Evolutionary conservation across 345 rosid genomes (phyloP).

Genomic region (Abelmoschus esculentus): DNA sequence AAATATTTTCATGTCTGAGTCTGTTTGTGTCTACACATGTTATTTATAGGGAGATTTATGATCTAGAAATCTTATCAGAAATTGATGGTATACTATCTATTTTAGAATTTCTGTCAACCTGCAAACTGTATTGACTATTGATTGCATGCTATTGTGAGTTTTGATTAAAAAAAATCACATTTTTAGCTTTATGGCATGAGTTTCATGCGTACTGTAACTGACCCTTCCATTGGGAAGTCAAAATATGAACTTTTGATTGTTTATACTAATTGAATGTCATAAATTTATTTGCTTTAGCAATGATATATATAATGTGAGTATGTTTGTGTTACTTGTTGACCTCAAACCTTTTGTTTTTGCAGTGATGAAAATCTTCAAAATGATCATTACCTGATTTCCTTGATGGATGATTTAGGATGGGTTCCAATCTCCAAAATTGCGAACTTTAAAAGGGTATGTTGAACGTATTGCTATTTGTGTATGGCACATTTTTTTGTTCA

Average conservation of each 20-base stretch:
- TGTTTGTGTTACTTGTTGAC: slow-evolving; percentile 10
- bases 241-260: neutral
- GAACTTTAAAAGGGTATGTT: slow-evolving; percentile 75
- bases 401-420: slow-evolving; percentile 95
- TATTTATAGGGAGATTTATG: neutral
- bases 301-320: neutral
- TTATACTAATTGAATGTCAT: neutral
- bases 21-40: neutral
- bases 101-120: neutral
- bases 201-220: neutral
- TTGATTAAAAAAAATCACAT: neutral
- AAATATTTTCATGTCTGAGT: neutral
- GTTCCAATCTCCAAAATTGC: slow-evolving; percentile 65
- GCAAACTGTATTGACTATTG: neutral
- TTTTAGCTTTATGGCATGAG: neutral
- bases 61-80: neutral
- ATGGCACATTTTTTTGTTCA: neutral
- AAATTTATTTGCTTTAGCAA: neutral
- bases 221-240: neutral
- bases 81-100: neutral
- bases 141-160: neutral
- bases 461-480: neutral
- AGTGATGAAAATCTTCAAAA: slow-evolving; percentile 78
- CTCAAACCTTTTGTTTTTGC: slow-evolving; percentile 22
- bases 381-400: slow-evolving; percentile 56